phyloP scores from a whole-genome alignment of 2,329 filamentous ascomycete species.

The Nectriaceae sp. region DNA sequence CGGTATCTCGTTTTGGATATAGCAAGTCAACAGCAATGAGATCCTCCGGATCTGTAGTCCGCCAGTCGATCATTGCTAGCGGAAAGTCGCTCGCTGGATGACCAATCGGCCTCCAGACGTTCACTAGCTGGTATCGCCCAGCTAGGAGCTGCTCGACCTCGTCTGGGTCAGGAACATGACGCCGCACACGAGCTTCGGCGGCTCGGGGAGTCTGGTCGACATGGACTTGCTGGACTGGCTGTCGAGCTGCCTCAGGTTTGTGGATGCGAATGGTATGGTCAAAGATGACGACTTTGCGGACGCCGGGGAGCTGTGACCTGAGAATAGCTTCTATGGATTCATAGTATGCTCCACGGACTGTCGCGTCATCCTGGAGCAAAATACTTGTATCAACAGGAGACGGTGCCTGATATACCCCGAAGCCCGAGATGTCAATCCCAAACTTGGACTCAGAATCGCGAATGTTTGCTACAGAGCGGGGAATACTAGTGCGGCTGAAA shows the following conservation, averaged over 20 bases:
- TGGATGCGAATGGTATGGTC: conserved; percentile 70
- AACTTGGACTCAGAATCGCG: conserved; percentile 18
- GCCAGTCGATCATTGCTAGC: conserved; percentile 25
- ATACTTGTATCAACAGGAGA: conserved; percentile 51
- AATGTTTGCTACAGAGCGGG: conserved; percentile 27
- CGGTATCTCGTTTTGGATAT: conserved; percentile 23
- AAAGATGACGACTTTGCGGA: conserved; percentile 67
- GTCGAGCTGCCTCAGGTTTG: conserved; percentile 54
- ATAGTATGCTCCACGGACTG: conserved; percentile 61
- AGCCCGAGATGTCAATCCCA: conserved; percentile 26
- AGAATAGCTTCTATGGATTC: conserved; percentile 61
- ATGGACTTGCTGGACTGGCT: conserved; percentile 70
- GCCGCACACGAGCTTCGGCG: conserved; percentile 60
- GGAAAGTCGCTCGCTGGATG: conserved; percentile 25
- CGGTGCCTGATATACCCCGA: conserved; percentile 24
- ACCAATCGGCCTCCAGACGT: conserved; percentile 41
- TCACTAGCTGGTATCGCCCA: conserved; percentile 55
- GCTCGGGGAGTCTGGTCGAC: conserved; percentile 70
- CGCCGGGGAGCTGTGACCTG: conserved; percentile 51
- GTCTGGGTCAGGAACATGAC: conserved; percentile 55
- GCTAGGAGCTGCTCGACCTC: conserved; percentile 40
- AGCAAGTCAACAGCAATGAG: conserved; percentile 24
- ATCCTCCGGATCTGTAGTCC: conserved; percentile 24
- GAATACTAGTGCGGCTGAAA: no score
- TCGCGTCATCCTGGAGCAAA: conserved; percentile 59